Evolutionary conservation across 768 basidiomycete genomes (phyloP).

Genomic region (Leccinum arenicola): DNA sequence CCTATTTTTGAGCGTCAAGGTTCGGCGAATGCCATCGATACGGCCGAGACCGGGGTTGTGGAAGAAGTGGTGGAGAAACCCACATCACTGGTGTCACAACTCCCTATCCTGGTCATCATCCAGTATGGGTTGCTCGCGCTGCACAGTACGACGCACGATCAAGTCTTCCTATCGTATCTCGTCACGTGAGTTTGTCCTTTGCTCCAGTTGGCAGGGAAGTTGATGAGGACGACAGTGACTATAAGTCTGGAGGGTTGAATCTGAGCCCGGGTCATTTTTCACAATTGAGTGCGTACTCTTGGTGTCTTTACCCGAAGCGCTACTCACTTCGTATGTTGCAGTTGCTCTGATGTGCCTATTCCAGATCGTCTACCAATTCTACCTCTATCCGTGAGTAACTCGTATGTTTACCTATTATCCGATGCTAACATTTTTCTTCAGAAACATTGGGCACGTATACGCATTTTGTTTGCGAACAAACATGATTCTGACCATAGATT

Average conservation of each 20-base stretch:
- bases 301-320: not conserved
- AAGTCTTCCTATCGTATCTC: slow-evolving; percentile 88
- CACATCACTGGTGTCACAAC: slow-evolving; percentile 64
- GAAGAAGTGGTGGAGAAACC: slow-evolving; percentile 51
- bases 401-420: not conserved
- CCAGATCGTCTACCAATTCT: slow-evolving; percentile 89
- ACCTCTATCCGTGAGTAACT: slow-evolving; percentile 76
- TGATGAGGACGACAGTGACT: slow-evolving; percentile 49
- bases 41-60: slow-evolving; percentile 27
- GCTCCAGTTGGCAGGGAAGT: not conserved
- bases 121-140: slow-evolving; percentile 90
- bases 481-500: slow-evolving; percentile 10
- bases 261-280: slow-evolving; percentile 91
- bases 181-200: slow-evolving; percentile 38
- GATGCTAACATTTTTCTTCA: slow-evolving; percentile 20
- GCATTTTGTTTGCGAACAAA: not conserved
- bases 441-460: slow-evolving; percentile 60
- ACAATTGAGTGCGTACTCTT: slow-evolving; percentile 64
- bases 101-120: slow-evolving; percentile 82
- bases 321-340: slow-evolving; percentile 29
- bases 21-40: slow-evolving; percentile 21
- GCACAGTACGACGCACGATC: slow-evolving; percentile 88
- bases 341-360: slow-evolving; percentile 93
- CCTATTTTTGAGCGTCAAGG: slow-evolving; percentile 51
- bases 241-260: slow-evolving; percentile 84